Conservation (phyloP, 2,329 filamentous ascomycete species). For the Beauveria brongniartii region DNA sequence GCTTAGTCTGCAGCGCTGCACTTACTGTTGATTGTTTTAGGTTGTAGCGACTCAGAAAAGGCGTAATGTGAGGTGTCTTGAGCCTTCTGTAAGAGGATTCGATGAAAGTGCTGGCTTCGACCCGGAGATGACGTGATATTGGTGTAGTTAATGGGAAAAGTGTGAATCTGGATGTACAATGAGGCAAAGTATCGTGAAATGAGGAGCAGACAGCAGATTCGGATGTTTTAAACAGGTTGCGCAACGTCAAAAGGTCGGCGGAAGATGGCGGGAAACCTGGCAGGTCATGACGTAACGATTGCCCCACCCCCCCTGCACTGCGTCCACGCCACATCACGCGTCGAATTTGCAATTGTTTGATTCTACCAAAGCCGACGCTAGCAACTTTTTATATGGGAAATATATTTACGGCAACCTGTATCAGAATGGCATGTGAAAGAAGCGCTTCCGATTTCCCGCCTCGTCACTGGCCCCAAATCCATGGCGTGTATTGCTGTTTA, state of each 20-base stretch:
- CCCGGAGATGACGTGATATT: neutral
- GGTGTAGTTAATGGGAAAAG: neutral
- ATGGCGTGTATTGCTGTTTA: neutral
- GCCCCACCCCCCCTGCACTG: neutral
- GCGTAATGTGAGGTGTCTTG: neutral
- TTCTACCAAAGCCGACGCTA: neutral
- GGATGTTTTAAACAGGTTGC: neutral
- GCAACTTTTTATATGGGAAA: neutral
- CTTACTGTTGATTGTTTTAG: slow-evolving; percentile 4
- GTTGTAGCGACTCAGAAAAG: neutral
- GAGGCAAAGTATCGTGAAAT: neutral
- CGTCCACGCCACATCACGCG: neutral
- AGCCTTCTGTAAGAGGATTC: neutral
- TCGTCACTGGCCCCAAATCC: neutral
- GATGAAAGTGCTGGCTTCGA: neutral
- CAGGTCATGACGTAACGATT: slow-evolving; percentile 13
- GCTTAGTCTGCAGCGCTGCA: neutral
- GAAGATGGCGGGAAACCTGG: neutral
- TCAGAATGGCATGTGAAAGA: neutral
- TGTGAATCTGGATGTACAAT: neutral
- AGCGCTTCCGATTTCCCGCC: neutral
- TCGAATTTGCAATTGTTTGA: neutral
- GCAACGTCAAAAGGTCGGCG: neutral
- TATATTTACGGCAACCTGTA: neutral
- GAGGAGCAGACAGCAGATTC: slow-evolving; percentile 5